Base-by-base conservation (phyloP, 2,329 filamentous ascomycete species). In the Pleoardoris graminearum region DNA sequence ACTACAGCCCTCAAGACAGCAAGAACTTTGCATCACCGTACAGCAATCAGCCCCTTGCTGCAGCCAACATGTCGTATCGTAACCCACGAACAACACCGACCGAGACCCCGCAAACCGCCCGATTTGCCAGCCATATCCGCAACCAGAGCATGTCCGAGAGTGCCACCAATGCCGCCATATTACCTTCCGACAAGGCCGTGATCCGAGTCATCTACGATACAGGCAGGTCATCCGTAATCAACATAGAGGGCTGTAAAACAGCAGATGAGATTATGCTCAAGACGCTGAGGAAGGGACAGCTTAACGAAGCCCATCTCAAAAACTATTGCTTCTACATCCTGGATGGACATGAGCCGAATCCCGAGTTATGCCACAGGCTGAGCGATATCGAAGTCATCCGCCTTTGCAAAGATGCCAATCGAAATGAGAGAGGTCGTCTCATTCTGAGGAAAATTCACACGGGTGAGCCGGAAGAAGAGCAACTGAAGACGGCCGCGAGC, bases 251-350 rank as follows among this genome's bases (percentile, higher is more conserved):
- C 59, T 97, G 92, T 80, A 91, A 87, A 68, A 94, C 89, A 4
- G 89, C 91, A 55, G 94, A 97, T 66, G 91, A 97, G 61, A 90
- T 97, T 47, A 93, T 97, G 79, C 83, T 91, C 39, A 88, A 90
- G 55, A 96, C 94, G 0, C 77, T 97, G 38, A 85, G 88, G 61
- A 97, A 97, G 72, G 90, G 96, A 58, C 86, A 87, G 35, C 82
- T 96, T 25, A 89, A 91, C 19, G 91, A 96, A 68, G 90, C 93
- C 57, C 91, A 97, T 66, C 89, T 94, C 70, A 85, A 91, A 65
- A 96, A 95, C 68, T 97, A 96, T 76, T 97, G 92, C 77, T 97
- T 99, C 77, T 97, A 94, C 80, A 88, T 96, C 1, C 80, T 97
- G 53, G 87, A 90, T 60, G 93, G 92, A 45, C 79, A 91, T 33